phyloP scores from a whole-genome alignment of 2,329 filamentous ascomycete genomes.

The Acephala macrosclerotiorum region DNA sequence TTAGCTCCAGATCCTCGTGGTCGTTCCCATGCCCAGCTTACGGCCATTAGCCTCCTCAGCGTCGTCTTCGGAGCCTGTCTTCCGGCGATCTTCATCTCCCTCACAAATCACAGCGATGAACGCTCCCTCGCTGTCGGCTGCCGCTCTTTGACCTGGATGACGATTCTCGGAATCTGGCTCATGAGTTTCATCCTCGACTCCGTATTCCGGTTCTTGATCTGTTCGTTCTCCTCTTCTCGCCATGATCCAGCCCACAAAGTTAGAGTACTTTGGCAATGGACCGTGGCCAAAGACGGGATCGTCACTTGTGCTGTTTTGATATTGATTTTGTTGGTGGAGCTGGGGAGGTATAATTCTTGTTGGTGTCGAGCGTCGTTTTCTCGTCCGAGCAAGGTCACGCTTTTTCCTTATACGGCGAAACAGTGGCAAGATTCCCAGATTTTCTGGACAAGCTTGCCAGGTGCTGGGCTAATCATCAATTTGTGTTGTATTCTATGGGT shows the following conservation, averaged over 20 bases:
- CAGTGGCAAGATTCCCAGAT: not conserved
- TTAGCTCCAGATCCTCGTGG: not conserved
- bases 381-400: not conserved
- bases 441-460: not conserved
- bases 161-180: conserved; percentile 7
- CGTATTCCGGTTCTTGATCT: conserved; percentile 8
- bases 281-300: conserved; percentile 15
- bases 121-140: conserved; percentile 8
- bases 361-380: conserved; percentile 21
- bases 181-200: conserved; percentile 7
- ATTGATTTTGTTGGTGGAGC: conserved; percentile 9
- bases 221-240: not conserved
- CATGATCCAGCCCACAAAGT: not conserved
- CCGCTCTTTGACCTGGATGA: conserved; percentile 14
- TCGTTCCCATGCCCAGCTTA: not conserved
- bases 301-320: not conserved
- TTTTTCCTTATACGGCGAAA: not conserved
- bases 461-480: not conserved
- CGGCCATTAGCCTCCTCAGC: conserved; percentile 11
- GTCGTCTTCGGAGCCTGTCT: conserved; percentile 15
- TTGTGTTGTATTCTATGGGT: not conserved
- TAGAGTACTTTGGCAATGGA: conserved; percentile 5
- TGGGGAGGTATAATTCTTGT: conserved; percentile 19
- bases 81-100: conserved; percentile 15
- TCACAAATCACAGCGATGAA: conserved; percentile 16